Evolutionary conservation across 2,329 filamentous ascomycete genomes (phyloP).

Genomic region (Macroventuria anomochaeta): DNA sequence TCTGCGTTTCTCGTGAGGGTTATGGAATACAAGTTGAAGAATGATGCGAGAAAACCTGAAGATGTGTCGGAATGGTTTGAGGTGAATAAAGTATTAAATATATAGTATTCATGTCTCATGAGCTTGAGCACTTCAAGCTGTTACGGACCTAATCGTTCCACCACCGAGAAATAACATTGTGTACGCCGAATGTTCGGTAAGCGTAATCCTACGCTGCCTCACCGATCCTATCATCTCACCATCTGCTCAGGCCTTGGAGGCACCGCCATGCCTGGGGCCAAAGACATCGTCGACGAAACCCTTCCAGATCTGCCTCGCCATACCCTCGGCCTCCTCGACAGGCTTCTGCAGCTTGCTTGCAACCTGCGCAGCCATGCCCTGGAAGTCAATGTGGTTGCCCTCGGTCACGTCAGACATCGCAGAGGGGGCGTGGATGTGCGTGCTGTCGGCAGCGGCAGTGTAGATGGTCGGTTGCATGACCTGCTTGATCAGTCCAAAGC

Average conservation of each 20-base stretch:
- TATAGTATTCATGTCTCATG: conserved; percentile 40
- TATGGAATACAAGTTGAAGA: neutral
- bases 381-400: conserved; percentile 62
- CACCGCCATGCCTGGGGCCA: conserved; percentile 41
- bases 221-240: neutral
- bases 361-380: conserved; percentile 62
- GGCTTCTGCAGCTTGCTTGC: conserved; percentile 39
- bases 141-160: conserved; percentile 20
- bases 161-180: conserved; percentile 7
- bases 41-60: neutral
- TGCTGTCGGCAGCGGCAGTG: conserved; percentile 57
- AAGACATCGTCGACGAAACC: conserved; percentile 60
- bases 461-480: conserved; percentile 65
- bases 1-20: neutral
- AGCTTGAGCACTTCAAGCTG: conserved; percentile 47
- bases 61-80: neutral
- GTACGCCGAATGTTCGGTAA: neutral
- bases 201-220: conserved; percentile 1
- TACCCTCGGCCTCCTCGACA: conserved; percentile 52
- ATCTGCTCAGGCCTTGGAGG: conserved; percentile 30
- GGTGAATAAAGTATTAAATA: conserved; percentile 13
- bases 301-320: conserved; percentile 55
- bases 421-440: conserved; percentile 57
- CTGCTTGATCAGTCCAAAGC: conserved; percentile 26
- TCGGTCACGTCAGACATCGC: conserved; percentile 66